phyloP scores from a whole-genome alignment of 2,329 filamentous ascomycete species.

The Xylaria sp. region DNA sequence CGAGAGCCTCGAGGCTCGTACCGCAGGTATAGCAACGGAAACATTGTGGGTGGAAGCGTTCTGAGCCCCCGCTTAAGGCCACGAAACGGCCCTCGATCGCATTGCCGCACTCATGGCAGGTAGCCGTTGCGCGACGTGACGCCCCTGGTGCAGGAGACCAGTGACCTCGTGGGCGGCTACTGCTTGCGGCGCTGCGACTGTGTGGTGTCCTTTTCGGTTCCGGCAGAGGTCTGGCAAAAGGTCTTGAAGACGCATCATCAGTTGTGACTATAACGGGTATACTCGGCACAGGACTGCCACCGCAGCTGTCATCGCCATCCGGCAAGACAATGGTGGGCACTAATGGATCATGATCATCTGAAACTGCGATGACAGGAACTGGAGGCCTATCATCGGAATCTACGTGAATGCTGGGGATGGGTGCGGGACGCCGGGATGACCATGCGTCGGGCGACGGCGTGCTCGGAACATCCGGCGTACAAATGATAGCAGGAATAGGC shows the following conservation, averaged over 20 bases:
- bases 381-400: constrained; percentile 55
- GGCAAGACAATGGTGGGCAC: constrained; percentile 57
- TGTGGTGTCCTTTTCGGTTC: constrained; percentile 54
- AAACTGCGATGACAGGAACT: constrained; percentile 64
- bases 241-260: constrained; percentile 52
- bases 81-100: constrained; percentile 93
- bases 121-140: constrained; percentile 68
- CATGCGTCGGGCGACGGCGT: constrained; percentile 50
- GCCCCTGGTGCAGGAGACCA: constrained; percentile 67
- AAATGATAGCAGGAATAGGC: constrained; percentile 64
- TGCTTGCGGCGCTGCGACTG: constrained; percentile 50
- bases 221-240: constrained; percentile 60
- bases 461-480: constrained; percentile 60
- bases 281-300: constrained; percentile 38
- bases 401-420: constrained; percentile 60
- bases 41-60: constrained; percentile 92
- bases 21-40: constrained; percentile 90
- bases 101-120: constrained; percentile 84
- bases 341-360: constrained; percentile 51
- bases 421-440: constrained; percentile 52
- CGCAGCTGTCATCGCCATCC: constrained; percentile 41
- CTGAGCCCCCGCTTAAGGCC: constrained; percentile 75
- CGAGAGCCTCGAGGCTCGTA: constrained; percentile 90
- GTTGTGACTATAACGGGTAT: constrained; percentile 60
- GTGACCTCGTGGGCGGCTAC: constrained; percentile 61